Conservation (phyloP, 2,329 filamentous ascomycete genomes). For the Celoporthe dispersa region DNA sequence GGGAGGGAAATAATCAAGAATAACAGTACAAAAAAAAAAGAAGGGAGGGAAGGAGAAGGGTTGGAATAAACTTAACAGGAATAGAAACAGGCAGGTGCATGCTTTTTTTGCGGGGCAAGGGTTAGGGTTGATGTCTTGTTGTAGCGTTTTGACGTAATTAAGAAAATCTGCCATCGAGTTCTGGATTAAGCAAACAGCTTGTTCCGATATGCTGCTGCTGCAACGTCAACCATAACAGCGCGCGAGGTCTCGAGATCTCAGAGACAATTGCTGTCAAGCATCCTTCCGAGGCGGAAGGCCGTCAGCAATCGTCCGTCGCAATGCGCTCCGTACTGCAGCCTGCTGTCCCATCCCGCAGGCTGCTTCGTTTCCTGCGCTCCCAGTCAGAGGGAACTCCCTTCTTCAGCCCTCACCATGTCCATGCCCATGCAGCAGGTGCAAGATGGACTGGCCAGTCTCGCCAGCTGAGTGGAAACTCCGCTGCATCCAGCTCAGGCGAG, state of each 20-base stretch:
- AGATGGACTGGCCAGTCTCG: constrained; percentile 13
- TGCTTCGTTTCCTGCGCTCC: constrained; percentile 74
- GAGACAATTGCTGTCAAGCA: constrained; percentile 13
- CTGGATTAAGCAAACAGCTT: not conserved
- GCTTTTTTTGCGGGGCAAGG: not conserved
- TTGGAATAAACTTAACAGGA: not conserved
- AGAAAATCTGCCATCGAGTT: constrained; percentile 12
- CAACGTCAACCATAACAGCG: not conserved
- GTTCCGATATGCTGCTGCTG: not conserved
- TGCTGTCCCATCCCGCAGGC: constrained; percentile 56
- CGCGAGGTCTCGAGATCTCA: constrained; percentile 1
- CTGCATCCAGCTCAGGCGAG: not conserved
- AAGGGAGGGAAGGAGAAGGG: not conserved
- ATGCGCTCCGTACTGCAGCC: constrained; percentile 52
- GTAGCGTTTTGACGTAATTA: constrained; percentile 9
- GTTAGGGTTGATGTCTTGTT: not conserved
- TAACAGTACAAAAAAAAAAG: not conserved
- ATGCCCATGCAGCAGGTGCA: not conserved
- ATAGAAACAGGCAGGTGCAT: not conserved
- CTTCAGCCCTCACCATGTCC: constrained; percentile 46
- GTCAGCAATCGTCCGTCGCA: constrained; percentile 29
- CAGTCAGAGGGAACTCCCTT: constrained; percentile 67
- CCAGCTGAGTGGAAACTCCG: not conserved
- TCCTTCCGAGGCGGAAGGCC: constrained; percentile 1
- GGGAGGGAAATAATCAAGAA: not conserved